Percentiles rank a stretch among this genome's conserved stretches.
phyloP scores from a whole-genome alignment of 2,329 filamentous ascomycete genomes.

The Claviceps africana region DNA sequence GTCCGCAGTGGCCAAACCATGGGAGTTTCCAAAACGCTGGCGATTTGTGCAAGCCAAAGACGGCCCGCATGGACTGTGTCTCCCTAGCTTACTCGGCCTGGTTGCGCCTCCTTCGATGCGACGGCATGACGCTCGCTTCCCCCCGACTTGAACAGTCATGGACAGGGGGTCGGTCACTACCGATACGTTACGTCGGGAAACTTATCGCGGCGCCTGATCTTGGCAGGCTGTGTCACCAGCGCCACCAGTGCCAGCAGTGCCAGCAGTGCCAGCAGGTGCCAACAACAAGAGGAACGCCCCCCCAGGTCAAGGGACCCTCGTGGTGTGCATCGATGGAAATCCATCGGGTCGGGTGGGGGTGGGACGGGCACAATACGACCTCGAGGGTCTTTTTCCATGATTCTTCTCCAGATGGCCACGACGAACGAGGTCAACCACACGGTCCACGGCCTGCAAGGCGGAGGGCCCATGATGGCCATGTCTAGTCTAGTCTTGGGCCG shows the following conservation, averaged over 20 bases:
- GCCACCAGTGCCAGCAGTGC: background rate
- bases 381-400: background rate
- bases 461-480: no score
- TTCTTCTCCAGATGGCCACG: background rate
- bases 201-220: background rate
- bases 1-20: background rate
- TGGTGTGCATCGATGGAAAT: background rate
- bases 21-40: background rate
- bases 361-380: background rate
- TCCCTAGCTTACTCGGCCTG: background rate
- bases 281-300: background rate
- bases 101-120: background rate
- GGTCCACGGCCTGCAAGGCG: background rate
- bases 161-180: slow-evolving; percentile 2
- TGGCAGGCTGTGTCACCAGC: background rate
- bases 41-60: background rate
- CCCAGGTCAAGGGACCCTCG: background rate
- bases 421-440: background rate
- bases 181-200: slow-evolving; percentile 7
- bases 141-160: background rate
- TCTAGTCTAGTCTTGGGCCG: no score
- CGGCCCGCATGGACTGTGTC: background rate
- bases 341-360: background rate
- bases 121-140: background rate
- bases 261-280: no score